These are phyloP conservation scores for Amyloporia xantha DNA, from an alignment of 768 basidiomycete species.

Conservation along the genomic window DNA sequence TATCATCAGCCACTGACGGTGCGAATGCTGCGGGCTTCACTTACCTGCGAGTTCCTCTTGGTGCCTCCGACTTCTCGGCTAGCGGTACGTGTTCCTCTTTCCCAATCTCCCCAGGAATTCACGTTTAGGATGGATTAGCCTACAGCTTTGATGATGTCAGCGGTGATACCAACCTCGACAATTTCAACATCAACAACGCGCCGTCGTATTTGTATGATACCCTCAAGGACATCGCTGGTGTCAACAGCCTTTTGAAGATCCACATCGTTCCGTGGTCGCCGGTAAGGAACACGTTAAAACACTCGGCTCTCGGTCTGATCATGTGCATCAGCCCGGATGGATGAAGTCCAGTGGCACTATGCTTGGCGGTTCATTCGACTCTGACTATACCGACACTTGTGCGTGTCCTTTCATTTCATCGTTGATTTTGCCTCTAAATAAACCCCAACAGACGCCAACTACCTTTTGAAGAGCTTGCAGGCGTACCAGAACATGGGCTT, in stretches of 20 bases:
- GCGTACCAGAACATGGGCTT: slow-evolving; percentile 59
- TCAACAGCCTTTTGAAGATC: slow-evolving; percentile 47
- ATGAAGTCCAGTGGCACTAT: slow-evolving; percentile 65
- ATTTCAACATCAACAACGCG: slow-evolving; percentile 49
- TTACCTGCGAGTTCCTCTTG: slow-evolving; percentile 64
- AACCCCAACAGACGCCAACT: slow-evolving; percentile 48
- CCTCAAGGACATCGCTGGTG: slow-evolving; percentile 53
- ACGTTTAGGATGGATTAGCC: slow-evolving; percentile 23
- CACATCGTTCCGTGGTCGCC: slow-evolving; percentile 74
- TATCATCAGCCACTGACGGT: slow-evolving; percentile 43
- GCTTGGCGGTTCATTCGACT: slow-evolving; percentile 55
- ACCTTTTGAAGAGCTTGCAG: slow-evolving; percentile 68
- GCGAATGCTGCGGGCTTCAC: slow-evolving; percentile 59
- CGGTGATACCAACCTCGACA: slow-evolving; percentile 51
- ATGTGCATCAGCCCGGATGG: slow-evolving; percentile 55
- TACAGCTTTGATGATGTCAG: slow-evolving; percentile 62
- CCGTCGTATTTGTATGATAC: slow-evolving; percentile 60
- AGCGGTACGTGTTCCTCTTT: slow-evolving; percentile 30
- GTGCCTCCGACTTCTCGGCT: slow-evolving; percentile 69
- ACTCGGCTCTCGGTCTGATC: not conserved
- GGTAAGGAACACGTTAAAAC: slow-evolving; percentile 30
- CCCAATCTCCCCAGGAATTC: not conserved
- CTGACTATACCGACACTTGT: slow-evolving; percentile 44
- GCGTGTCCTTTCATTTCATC: slow-evolving; percentile 16
- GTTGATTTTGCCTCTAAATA: not conserved